Percentiles rank a stretch among this genome's conserved stretches.
Conservation (phyloP, 2,329 filamentous ascomycete species). For the Alternaria panax region DNA sequence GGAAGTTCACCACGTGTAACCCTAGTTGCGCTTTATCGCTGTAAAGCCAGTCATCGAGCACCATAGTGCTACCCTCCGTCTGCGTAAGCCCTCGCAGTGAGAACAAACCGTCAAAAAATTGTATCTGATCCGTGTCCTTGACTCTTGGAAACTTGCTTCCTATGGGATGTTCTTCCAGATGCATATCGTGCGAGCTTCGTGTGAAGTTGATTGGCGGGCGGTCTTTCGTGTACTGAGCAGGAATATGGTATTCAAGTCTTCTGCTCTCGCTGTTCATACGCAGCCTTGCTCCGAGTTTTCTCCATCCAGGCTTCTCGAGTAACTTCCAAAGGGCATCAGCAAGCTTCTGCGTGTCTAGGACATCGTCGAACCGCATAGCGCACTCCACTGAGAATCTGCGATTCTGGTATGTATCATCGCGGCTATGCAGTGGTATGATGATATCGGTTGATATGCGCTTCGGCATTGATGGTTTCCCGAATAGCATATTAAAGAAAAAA, state of each 20-base stretch:
- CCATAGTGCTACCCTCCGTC: conserved; percentile 7
- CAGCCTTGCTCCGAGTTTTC: conserved; percentile 57
- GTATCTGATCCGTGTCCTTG: conserved; percentile 9
- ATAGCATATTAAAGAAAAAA: conserved; percentile 15
- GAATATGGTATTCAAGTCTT: conserved; percentile 55
- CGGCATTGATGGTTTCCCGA: conserved; percentile 15
- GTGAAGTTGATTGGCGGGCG: conserved; percentile 55
- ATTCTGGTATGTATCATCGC: conserved; percentile 20
- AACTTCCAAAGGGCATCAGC: conserved; percentile 48
- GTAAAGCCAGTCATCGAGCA: conserved; percentile 28
- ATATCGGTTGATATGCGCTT: conserved; percentile 30
- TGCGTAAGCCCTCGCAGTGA: conserved; percentile 10
- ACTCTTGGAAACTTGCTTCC: conserved; percentile 48
- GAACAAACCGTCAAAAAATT: conserved; percentile 5
- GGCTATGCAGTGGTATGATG: conserved; percentile 27
- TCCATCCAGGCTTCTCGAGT: conserved; percentile 56
- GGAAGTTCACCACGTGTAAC: conserved; percentile 30
- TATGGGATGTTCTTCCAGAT: conserved; percentile 54
- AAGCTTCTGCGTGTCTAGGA: conserved; percentile 55
- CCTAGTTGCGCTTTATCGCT: conserved; percentile 31
- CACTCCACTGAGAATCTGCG: conserved; percentile 20
- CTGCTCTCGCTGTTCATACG: conserved; percentile 44
- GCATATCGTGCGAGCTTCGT: conserved; percentile 46
- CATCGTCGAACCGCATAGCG: conserved; percentile 56
- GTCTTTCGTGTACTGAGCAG: conserved; percentile 43